Base-by-base conservation (phyloP, 2,329 filamentous ascomycete genomes). In the Sarocladium oryzae region DNA sequence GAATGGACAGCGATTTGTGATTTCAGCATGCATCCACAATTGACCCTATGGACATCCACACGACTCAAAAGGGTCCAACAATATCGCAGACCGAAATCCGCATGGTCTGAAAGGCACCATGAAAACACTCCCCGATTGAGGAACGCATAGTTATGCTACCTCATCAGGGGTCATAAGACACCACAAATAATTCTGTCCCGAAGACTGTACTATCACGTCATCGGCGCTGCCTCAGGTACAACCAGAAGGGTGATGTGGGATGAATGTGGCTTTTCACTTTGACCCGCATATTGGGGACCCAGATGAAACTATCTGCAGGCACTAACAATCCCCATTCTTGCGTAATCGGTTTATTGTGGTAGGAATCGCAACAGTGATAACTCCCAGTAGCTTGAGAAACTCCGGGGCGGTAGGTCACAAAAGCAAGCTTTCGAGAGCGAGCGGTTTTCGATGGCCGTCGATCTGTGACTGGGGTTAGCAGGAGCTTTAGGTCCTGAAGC, bases 401-500 rank as follows among this genome's bases (percentile, higher is more conserved):
- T n/a, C n/a, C n/a, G n/a, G n/a, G n/a, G n/a, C n/a, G n/a, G n/a
- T 40, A 40, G 28, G 28, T 8, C 9, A 13, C 7, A n/a, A 48
- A 48, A 48, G 43, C 43, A 48, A 48, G 43, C 43, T 48, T 48
- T 48, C 16, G 26, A 33, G 10, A 33, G 43, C 33, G 43, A 26
- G 43, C 28, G 43, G 37, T 4, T 18, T 43, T 20, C 43, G 43
- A 48, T 48, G 28, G 16, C 20, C 26, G 43, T 48, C 43, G 43
- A 48, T 48, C 43, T 32, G 43, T 26, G 43, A n/a, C 43, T 8
- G 43, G 43, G 43, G 43, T 24, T 48, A 48, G 43, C 11, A 48
- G 43, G 43, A 48, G 43, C 43, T 18, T 48, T 48, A 48, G 43
- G 43, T 48, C 43, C 43, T 48, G 43, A 26, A 23, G 43, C 43